Base-by-base conservation (phyloP, 176 grass and related monocot species). In the Zea luxurians region DNA sequence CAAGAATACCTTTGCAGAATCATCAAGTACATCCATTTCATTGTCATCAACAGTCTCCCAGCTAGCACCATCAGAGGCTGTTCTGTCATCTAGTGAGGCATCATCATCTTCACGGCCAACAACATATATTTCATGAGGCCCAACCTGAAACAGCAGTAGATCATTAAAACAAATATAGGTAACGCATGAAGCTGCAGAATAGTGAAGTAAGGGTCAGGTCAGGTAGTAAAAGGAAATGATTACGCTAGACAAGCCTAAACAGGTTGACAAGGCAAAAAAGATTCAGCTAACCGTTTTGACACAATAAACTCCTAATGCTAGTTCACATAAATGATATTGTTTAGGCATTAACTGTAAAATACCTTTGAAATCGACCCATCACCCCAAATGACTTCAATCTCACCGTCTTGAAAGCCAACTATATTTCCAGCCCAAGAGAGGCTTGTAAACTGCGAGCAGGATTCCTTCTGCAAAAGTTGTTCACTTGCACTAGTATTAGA, bases 1-100 rank as follows among this genome's bases (percentile, higher is more conserved):
- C 78, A 48, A 81, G 17, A 80, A 81, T 84, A 97, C 94, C 87
- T 90, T 89, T 66, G 74, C 80, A 77, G 89, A 68, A 68, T 71
- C 76, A 82, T 90, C 83, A 81, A 84, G 77, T 49, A 79, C 81
- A 64, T 90, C 83, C 81, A 90, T 88, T 85, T 95, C 90, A 69
- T 90, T 87, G 64, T 95, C 96, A 83, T 92, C 90, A 80, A 90
- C 83, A 71, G 96, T 99, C 89, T 93, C 96, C 96, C 96, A 99
- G 83, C 92, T 99, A 84, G 88, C 93, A 70, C 82, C 90, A 47
- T 88, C 87, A 48, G 75, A 82, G 3, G 71, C 83, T 60, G 80
- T 83, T 68, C 80, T 90, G 87, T 91, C 90, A 40, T 97, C 90
- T 77, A 93, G 74, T 44, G 83, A 88, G 78, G 65, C 83, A 66